Evolutionary conservation across 2,329 filamentous ascomycete species (phyloP), one percentile per base, ranked within the genome.

Genomic region (Albophoma yamanashiensis): DNA sequence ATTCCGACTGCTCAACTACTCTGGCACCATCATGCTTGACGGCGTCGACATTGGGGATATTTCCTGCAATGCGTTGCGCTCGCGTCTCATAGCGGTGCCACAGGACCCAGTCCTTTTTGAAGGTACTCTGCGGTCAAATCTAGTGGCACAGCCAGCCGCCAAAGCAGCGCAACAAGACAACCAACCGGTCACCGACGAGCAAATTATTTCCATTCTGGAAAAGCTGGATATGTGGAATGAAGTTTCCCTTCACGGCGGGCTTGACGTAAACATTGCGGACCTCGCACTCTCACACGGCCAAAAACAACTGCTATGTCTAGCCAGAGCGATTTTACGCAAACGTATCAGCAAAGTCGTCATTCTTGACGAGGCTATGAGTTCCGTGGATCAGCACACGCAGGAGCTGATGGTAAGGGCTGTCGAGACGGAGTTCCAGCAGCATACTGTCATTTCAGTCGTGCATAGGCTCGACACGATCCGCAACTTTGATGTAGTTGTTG

Each of bases 361-460:
- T 15, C 67, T 77, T 8, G 75, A 77, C 55, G 74, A 78, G 65
- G 68, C 73, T 2, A 74, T 71, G 22, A 63, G 63, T 59, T 59
- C 45, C 47, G 70, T 77, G 7, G 75, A 77, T 56, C 55, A 66
- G 31, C 67, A 71, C n/a, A 76, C 74, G 2, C 74, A 76, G 53
- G 65, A 68, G 40, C 58, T 65, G 11, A 75, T 76, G 70, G 70
- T 72, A 62, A 62, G 64, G 50, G 69, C 74, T 2, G 71, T 76
- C 42, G 59, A 63, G 20, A 58, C 64, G 15, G 73, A 75, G 62
- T 75, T 77, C 62, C 62, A 58, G 3, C 63, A 59, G 8, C 74
- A 74, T 63, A 89, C 86, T 0, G 78, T 89, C 20, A 63, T 78
- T 27, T 75, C 74, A 63, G 71, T 78, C 0, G 72, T 71, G 17